A percentile compares a stretch with the other conserved stretches of the same genome.
phyloP scores from a whole-genome alignment of 2,329 filamentous ascomycete genomes.

The Fusarium transvaalense region DNA sequence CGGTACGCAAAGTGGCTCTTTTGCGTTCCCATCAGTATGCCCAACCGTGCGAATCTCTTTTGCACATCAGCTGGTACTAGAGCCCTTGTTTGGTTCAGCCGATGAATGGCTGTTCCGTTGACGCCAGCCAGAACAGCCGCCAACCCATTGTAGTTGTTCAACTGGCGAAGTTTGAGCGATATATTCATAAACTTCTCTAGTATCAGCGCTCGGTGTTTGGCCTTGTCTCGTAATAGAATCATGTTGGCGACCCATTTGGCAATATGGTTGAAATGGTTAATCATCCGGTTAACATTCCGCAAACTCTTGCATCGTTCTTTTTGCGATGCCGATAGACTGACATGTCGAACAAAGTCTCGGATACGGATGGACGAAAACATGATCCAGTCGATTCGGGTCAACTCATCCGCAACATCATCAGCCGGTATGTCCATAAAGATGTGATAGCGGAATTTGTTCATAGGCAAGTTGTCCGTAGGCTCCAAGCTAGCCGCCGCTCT shows the following conservation, averaged over 20 bases:
- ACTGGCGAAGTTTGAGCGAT: slow-evolving; percentile 83
- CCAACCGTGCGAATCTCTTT: slow-evolving; percentile 88
- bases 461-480: slow-evolving; percentile 74
- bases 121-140: slow-evolving; percentile 95
- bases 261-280: slow-evolving; percentile 89
- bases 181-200: slow-evolving; percentile 97
- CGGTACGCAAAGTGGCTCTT: slow-evolving; percentile 96
- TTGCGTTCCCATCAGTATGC: slow-evolving; percentile 91
- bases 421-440: slow-evolving; percentile 89
- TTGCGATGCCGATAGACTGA: slow-evolving; percentile 78
- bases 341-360: slow-evolving; percentile 91
- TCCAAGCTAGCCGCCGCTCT: slow-evolving; percentile 79
- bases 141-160: slow-evolving; percentile 97
- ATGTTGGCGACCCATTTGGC: slow-evolving; percentile 86
- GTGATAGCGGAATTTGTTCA: slow-evolving; percentile 90
- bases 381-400: slow-evolving; percentile 97
- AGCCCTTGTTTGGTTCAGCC: slow-evolving; percentile 82
- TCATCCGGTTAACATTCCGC: slow-evolving; percentile 93
- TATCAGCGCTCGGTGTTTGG: slow-evolving; percentile 91
- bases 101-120: slow-evolving; percentile 87
- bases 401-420: slow-evolving; percentile 87
- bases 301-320: slow-evolving; percentile 82
- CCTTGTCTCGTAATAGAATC: slow-evolving; percentile 90
- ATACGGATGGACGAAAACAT: slow-evolving; percentile 97
- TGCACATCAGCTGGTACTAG: slow-evolving; percentile 78